Percentiles rank a stretch among this genome's conserved stretches.
These are phyloP conservation scores for Trifolium dubium DNA, from an alignment of 306 rosid species.

Conservation along the genomic window DNA sequence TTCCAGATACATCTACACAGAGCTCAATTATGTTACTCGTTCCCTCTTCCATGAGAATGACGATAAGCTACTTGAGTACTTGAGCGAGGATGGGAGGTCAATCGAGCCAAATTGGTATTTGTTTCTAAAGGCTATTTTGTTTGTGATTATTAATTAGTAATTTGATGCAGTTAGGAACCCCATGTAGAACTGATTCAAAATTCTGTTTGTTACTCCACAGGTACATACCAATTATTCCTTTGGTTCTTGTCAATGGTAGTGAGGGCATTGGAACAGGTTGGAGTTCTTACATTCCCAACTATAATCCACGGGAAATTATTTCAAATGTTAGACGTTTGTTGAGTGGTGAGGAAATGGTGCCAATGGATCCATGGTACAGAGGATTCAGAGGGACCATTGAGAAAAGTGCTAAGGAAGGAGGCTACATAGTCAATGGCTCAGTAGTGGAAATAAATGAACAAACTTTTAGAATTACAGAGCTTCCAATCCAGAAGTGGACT, in stretches of 20 bases:
- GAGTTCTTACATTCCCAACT: slow-evolving; percentile 92
- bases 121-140: neutral
- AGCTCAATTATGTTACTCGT: slow-evolving; percentile 65
- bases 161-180: neutral
- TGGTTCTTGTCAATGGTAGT: slow-evolving; percentile 94
- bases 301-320: slow-evolving; percentile 88
- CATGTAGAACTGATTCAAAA: neutral
- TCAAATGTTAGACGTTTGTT: slow-evolving; percentile 77
- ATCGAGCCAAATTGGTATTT: slow-evolving; percentile 89
- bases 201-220: slow-evolving; percentile 47
- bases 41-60: slow-evolving; percentile 81
- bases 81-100: slow-evolving; percentile 84
- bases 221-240: slow-evolving; percentile 86
- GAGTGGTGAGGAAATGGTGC: slow-evolving; percentile 57
- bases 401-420: slow-evolving; percentile 70
- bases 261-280: slow-evolving; percentile 96
- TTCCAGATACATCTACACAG: slow-evolving; percentile 75
- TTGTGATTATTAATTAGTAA: neutral
- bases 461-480: slow-evolving; percentile 68
- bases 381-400: slow-evolving; percentile 80
- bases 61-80: slow-evolving; percentile 84
- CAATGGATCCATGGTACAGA: slow-evolving; percentile 99
- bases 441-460: slow-evolving; percentile 67
- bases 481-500: slow-evolving; percentile 91
- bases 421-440: slow-evolving; percentile 67